These are phyloP conservation scores for Asparagopsis taxiformis DNA, from an alignment of 31 red algal species.

Conservation along the genomic window DNA sequence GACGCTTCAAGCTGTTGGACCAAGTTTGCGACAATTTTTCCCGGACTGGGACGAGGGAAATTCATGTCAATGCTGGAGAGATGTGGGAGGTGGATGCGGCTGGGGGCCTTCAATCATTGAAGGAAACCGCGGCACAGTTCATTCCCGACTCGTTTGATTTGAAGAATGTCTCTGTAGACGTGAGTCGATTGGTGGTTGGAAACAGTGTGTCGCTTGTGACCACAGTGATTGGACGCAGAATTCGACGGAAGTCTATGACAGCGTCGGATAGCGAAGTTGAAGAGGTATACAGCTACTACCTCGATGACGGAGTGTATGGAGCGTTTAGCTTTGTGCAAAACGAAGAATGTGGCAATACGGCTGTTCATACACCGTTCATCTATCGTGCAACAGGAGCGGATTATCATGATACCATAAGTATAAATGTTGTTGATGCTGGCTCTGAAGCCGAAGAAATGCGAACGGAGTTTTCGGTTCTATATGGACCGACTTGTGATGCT, in stretches of 20 bases:
- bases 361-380: no score
- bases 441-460: background rate
- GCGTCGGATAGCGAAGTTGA: constrained; percentile 1
- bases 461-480: constrained; percentile 21
- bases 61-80: no score
- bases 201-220: background rate
- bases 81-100: no score
- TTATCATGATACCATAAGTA: background rate
- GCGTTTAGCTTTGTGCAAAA: constrained; percentile 39
- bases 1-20: no score
- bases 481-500: constrained; percentile 72
- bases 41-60: no score
- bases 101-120: no score
- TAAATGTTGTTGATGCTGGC: background rate
- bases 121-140: no score
- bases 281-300: constrained; percentile 50
- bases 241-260: background rate
- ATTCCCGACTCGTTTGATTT: no score
- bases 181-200: constrained; percentile 7
- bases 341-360: no score
- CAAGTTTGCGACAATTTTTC: no score
- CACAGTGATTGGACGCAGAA: background rate
- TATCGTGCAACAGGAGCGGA: constrained; percentile 21
- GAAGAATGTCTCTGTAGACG: no score
- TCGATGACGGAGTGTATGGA: constrained; percentile 71